Conservation (phyloP, 2,329 filamentous ascomycete species). For the Xenosphaeropsis pyriputrescens region DNA sequence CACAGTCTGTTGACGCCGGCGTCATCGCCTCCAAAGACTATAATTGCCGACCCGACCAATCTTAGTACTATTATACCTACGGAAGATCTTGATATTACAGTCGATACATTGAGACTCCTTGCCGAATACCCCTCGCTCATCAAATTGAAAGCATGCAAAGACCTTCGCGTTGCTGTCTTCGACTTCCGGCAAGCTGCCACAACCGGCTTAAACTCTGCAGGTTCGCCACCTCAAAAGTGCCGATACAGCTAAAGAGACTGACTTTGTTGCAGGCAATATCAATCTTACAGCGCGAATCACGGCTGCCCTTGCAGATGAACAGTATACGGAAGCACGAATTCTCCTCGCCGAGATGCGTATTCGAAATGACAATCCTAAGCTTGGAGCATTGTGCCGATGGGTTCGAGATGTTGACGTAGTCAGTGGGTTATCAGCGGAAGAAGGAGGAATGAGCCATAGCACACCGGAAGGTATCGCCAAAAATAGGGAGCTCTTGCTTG, state of each 20-base stretch:
- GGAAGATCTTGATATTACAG: conserved; percentile 52
- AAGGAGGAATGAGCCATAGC: conserved; percentile 22
- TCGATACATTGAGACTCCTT: conserved; percentile 47
- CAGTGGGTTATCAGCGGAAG: conserved; percentile 44
- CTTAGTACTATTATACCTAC: conserved; percentile 39
- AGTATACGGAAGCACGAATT: conserved; percentile 49
- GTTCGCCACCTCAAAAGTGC: conserved; percentile 16
- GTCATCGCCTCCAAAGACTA: neutral
- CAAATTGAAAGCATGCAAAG: conserved; percentile 54
- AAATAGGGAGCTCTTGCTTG: conserved; percentile 39
- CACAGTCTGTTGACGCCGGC: neutral
- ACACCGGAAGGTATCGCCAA: conserved; percentile 18
- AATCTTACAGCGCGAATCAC: conserved; percentile 55
- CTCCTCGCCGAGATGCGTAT: conserved; percentile 57
- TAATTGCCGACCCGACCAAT: conserved; percentile 27
- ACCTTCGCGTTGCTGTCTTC: conserved; percentile 51
- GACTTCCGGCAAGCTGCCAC: conserved; percentile 56
- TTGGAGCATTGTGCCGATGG: conserved; percentile 58
- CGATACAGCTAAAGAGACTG: conserved; percentile 1
- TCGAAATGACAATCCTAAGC: conserved; percentile 46
- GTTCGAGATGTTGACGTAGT: conserved; percentile 57
- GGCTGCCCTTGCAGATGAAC: conserved; percentile 48
- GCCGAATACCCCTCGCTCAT: conserved; percentile 44
- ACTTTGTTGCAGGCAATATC: conserved; percentile 25
- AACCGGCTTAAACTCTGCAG: conserved; percentile 43